A percentile compares a stretch with the other conserved stretches of the same genome.
Evolutionary conservation across 768 basidiomycete genomes (phyloP).

Genomic region (Strobilomyces echinocephalus): DNA sequence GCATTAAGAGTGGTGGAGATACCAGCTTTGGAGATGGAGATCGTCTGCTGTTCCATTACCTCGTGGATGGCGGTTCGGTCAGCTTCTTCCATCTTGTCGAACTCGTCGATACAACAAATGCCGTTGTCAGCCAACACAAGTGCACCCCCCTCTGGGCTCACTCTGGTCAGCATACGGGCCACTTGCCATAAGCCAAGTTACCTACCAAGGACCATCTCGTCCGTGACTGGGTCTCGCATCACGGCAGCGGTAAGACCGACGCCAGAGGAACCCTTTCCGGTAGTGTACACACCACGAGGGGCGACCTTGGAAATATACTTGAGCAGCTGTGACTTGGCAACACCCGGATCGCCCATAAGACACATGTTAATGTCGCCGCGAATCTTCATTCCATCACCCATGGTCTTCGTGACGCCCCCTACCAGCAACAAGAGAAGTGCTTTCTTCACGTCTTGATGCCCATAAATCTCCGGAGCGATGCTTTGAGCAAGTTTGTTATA

Average conservation of each 20-base stretch:
- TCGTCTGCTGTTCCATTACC: constrained; percentile 99
- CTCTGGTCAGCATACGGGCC: constrained; percentile 7
- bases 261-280: constrained; percentile 96
- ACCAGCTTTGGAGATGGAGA: constrained; percentile 98
- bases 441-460: constrained; percentile 96
- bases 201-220: constrained; percentile 98
- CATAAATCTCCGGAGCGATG: constrained; percentile 98
- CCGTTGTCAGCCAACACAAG: constrained; percentile 98
- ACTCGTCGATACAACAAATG: constrained; percentile 99
- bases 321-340: constrained; percentile 93
- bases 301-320: constrained; percentile 99
- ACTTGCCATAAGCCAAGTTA: constrained; percentile 6
- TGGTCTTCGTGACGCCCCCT: constrained; percentile 92
- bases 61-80: constrained; percentile 99
- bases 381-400: constrained; percentile 98
- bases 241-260: constrained; percentile 99
- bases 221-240: constrained; percentile 98
- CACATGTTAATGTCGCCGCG: constrained; percentile 97
- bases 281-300: constrained; percentile 95
- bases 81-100: constrained; percentile 99
- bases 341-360: constrained; percentile 99
- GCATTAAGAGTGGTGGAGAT: constrained; percentile 98
- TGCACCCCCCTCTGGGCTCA: constrained; percentile 87
- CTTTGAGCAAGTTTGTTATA: constrained; percentile 87
- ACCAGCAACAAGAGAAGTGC: constrained; percentile 88